phyloP scores from a whole-genome alignment of 2,329 filamentous ascomycete genomes.

The Verticillium alfalfae region DNA sequence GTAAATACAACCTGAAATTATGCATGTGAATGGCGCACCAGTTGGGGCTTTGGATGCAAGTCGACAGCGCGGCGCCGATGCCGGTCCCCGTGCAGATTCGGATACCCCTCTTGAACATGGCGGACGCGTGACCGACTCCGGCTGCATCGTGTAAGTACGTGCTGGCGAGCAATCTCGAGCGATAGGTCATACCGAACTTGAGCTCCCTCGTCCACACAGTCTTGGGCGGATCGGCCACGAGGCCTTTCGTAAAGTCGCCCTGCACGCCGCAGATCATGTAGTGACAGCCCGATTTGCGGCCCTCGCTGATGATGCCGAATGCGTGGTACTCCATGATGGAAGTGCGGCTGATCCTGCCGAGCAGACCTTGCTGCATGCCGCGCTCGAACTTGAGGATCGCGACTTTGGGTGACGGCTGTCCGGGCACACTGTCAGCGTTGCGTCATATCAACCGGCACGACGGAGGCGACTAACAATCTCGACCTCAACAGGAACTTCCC shows the following conservation, averaged over 20 bases:
- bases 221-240: slow-evolving; percentile 32
- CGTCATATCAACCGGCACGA: background rate
- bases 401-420: slow-evolving; percentile 31
- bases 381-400: slow-evolving; percentile 30
- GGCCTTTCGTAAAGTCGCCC: slow-evolving; percentile 29
- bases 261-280: slow-evolving; percentile 38
- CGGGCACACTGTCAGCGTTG: background rate
- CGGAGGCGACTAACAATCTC: slow-evolving; percentile 24
- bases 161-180: background rate
- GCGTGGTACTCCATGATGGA: slow-evolving; percentile 37
- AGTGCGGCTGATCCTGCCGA: slow-evolving; percentile 32
- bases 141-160: slow-evolving; percentile 19
- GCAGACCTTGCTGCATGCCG: slow-evolving; percentile 34
- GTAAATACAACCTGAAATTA: background rate
- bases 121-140: slow-evolving; percentile 33
- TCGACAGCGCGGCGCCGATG: slow-evolving; percentile 32
- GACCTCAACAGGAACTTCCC: slow-evolving; percentile 30
- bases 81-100: slow-evolving; percentile 34
- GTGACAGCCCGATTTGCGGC: slow-evolving; percentile 24
- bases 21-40: slow-evolving; percentile 17
- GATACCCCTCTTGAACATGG: slow-evolving; percentile 35
- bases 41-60: slow-evolving; percentile 31
- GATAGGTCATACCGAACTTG: slow-evolving; percentile 26
- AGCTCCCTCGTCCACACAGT: slow-evolving; percentile 32
- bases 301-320: slow-evolving; percentile 35